phyloP scores from a whole-genome alignment of 805 yeast genomes.

The Lipomyces starkeyi region DNA sequence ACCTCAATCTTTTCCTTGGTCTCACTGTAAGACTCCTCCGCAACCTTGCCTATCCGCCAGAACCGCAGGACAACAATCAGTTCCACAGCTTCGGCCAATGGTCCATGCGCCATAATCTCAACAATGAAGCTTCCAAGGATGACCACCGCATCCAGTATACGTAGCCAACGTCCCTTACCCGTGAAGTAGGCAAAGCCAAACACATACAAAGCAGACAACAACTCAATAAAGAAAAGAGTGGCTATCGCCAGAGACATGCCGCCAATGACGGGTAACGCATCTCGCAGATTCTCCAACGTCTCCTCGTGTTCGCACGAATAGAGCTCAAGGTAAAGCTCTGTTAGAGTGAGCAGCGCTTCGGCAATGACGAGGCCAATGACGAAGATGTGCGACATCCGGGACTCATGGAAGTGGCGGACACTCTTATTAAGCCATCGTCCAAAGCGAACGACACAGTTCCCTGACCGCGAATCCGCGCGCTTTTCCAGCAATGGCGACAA shows the following conservation, averaged over 20 bases:
- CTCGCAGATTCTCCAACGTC: too few species aligned
- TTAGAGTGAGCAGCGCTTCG: too few species aligned
- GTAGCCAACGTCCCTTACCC: neutral
- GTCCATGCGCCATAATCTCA: neutral
- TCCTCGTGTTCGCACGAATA: too few species aligned
- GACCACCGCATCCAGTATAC: neutral
- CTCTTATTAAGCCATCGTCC: too few species aligned
- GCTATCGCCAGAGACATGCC: neutral
- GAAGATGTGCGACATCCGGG: too few species aligned
- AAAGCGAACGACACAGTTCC: too few species aligned
- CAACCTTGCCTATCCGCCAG: conserved; percentile 8
- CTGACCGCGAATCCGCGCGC: too few species aligned
- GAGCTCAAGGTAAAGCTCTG: too few species aligned
- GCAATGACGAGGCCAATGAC: too few species aligned
- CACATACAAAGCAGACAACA: neutral
- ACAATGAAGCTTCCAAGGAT: conserved; percentile 3
- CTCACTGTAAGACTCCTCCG: neutral
- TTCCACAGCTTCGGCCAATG: neutral
- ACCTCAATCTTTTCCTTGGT: conserved; percentile 1
- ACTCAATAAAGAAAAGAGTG: neutral
- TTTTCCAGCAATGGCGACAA: too few species aligned
- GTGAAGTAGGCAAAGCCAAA: neutral
- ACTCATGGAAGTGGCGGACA: too few species aligned
- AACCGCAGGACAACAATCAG: conserved; percentile 9
- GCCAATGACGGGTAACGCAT: too few species aligned